phyloP scores from a whole-genome alignment of 2,329 filamentous ascomycete species.

The Monilinia laxa region DNA sequence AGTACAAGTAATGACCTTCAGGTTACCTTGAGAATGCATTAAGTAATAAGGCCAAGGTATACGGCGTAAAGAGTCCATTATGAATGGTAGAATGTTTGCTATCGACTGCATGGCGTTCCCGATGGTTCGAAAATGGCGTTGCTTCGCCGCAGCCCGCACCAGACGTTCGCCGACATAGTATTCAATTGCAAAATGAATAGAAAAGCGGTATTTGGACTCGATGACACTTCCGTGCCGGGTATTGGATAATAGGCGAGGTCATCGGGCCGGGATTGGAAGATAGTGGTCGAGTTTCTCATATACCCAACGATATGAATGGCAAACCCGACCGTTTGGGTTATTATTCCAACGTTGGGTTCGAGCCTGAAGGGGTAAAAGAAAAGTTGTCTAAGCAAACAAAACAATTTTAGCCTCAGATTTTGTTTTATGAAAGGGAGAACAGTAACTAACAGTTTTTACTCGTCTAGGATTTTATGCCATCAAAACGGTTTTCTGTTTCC shows the following conservation, averaged over 20 bases:
- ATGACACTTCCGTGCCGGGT: conserved; percentile 17
- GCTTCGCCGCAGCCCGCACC: conserved; percentile 22
- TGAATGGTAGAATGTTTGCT: conserved; percentile 23
- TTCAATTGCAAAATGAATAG: conserved; percentile 13
- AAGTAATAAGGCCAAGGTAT: conserved; percentile 17
- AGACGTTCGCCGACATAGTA: conserved; percentile 19
- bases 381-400: conserved; percentile 1
- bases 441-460: neutral
- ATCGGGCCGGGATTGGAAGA: conserved; percentile 20
- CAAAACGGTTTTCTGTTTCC: conserved; percentile 9
- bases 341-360: neutral
- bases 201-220: conserved; percentile 17
- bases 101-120: conserved; percentile 23
- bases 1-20: conserved; percentile 17
- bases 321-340: conserved; percentile 22
- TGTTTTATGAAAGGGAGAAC: conserved; percentile 7
- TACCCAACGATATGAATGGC: conserved; percentile 11
- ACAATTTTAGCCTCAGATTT: conserved; percentile 17
- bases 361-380: neutral
- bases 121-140: conserved; percentile 23
- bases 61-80: conserved; percentile 9
- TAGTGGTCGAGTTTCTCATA: conserved; percentile 1
- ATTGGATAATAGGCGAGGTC: conserved; percentile 18
- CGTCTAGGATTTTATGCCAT: neutral
- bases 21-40: conserved; percentile 21